Base-by-base conservation (phyloP, 257 asterid species). In the Eucommia ulmoides region DNA sequence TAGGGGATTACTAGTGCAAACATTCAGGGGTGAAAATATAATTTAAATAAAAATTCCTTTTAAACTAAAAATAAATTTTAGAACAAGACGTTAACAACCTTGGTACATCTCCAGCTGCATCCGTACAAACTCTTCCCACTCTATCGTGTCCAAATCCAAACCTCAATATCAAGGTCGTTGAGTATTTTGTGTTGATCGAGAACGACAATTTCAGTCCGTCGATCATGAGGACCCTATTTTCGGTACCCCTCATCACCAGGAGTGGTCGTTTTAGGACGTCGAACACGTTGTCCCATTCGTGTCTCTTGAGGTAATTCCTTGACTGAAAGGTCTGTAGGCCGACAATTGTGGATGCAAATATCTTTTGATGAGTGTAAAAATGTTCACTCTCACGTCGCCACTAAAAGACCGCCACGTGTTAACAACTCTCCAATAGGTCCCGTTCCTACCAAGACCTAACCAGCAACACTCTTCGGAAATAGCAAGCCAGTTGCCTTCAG, bases 321-420 rank as follows among this genome's bases (percentile, higher is more conserved):
- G 67, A 79, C 80, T 85, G 80, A 7, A 65, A 54, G 22, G 66
- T 71, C 52, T 74, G 79, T 65, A 70, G 60, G 48, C 54, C 66
- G 26, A 59, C 71, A 10, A 69, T 65, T 33, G 69, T 75, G 2
- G 82, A 73, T 66, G 51, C 85, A 45, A 80, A 89, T 78, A 89
- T 65, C 29, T 91, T 86, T 96, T 94, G 85, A n/a, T 89, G 98
- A 93, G 76, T 54, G n/a, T n/a, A n/a, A n/a, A n/a, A n/a, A n/a
- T n/a, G n/a, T n/a, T n/a, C n/a, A n/a, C n/a, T n/a, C n/a, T n/a
- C n/a, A n/a, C n/a, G n/a, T n/a, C n/a, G n/a, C n/a, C n/a, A n/a
- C n/a, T n/a, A n/a, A n/a, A n/a, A n/a, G n/a, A n/a, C n/a, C n/a
- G n/a, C n/a, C n/a, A n/a, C n/a, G n/a, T n/a, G n/a, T n/a, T n/a